Evolutionary conservation across 2,329 filamentous ascomycete species (phyloP), one percentile per base, ranked within the genome.

Genomic region (Fusarium tuaranense): DNA sequence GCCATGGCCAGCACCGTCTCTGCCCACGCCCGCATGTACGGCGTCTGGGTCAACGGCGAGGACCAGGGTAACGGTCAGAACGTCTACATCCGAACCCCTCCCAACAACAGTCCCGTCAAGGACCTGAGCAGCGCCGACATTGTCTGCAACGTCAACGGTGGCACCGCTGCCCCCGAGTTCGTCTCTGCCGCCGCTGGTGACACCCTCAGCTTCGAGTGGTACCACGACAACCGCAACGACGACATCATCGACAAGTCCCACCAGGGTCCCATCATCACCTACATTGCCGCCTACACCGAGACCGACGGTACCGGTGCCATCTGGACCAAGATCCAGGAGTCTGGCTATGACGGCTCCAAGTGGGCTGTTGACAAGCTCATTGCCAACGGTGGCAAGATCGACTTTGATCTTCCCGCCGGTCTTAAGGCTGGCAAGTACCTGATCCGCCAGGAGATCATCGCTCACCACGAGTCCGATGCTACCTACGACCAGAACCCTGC

Each of bases 401-500:
- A 84, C 68, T 83, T 88, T 70, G 86, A 82, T 20, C 83, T 89
- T 51, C 88, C 88, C 60, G 76, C 80, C 55, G 70, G 70, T 67
- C 83, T 89, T 53, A 84, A 83, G 32, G 79, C 85, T 27, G 87
- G 87, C 67, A 87, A 88, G 82, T 89, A 89, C 78, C 83, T 89
- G 66, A 78, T 89, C 72, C 86, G 88, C 64, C 86, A 89, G 78
- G 88, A 89, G 80, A 88, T 88, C 78, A 88, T 89, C 68, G 88
- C 83, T 61, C 86, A 85, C 58, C 88, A 89, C 82, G 84, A 85
- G 74, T 84, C 86, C 39, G 80, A 81, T 3, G 79, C 82, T 30
- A 69, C 78, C 64, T 81, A 70, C 77, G 65, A 72, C 53, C 60
- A 59, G 36, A 78, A 83, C 78, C 68, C 78, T 12, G 78, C 78